phyloP scores from a whole-genome alignment of 345 rosid genomes.

The Gossypium mustelinum region DNA sequence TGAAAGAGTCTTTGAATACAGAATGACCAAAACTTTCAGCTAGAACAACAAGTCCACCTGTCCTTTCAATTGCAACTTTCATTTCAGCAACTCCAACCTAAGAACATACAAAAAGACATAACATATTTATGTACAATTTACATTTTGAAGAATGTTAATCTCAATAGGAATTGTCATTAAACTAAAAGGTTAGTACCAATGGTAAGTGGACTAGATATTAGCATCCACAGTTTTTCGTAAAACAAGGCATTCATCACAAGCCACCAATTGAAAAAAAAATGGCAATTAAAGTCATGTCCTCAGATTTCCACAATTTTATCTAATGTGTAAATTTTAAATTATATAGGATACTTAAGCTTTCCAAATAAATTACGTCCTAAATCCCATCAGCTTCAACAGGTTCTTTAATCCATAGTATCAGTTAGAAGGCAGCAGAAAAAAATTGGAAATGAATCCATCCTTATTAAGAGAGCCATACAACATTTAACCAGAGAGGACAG shows the following conservation, averaged over 20 bases:
- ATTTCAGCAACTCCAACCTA: conserved; percentile 99
- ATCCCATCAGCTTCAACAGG: not conserved
- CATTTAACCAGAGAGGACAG: conserved; percentile 4
- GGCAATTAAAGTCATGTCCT: not conserved
- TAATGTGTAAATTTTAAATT: not conserved
- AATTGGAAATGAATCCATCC: not conserved
- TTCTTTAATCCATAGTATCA: not conserved
- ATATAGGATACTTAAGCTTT: not conserved
- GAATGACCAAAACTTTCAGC: conserved; percentile 99
- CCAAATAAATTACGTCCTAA: not conserved
- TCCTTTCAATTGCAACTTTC: conserved; percentile 94
- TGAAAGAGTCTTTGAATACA: conserved; percentile 94
- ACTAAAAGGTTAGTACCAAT: not conserved
- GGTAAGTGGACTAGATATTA: not conserved
- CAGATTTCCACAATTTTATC: not conserved
- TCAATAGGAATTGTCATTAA: not conserved
- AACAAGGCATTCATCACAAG: not conserved
- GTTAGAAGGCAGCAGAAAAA: not conserved
- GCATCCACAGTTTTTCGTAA: not conserved
- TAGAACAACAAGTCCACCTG: conserved; percentile 95
- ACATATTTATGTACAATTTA: conserved; percentile 29
- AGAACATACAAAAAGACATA: conserved; percentile 9
- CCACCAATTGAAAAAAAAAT: not conserved
- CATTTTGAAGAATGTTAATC: not conserved
- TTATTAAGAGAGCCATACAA: not conserved